Conservation (phyloP, 1,284 basidiomycete genomes). For the Omphalotus olearius region DNA sequence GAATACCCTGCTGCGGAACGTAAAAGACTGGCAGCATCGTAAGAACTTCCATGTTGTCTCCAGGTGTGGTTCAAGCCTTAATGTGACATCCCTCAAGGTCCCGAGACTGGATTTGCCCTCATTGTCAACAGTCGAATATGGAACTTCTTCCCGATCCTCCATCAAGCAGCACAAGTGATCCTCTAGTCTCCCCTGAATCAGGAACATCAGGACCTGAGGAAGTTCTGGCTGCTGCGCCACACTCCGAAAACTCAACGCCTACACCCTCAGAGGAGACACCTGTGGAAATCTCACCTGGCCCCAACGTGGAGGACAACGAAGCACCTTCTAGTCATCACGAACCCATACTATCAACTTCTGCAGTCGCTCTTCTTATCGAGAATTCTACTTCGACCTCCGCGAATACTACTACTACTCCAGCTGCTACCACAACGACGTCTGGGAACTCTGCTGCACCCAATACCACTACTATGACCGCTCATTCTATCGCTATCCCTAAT, state of each 20-base stretch:
- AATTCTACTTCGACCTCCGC: too few relatives aligned
- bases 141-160: conserved; percentile 69
- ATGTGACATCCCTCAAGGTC: conserved; percentile 9
- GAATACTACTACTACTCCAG: not conserved
- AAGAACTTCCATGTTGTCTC: conserved; percentile 24
- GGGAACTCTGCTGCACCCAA: not conserved
- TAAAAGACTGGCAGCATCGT: conserved; percentile 77
- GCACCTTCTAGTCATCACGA: not conserved
- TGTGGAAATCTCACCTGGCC: not conserved
- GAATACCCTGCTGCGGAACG: conserved; percentile 79
- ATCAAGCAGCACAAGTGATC: not conserved
- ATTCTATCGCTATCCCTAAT: not conserved
- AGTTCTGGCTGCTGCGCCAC: too few relatives aligned
- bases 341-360: too few relatives aligned
- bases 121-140: conserved; percentile 66
- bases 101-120: conserved; percentile 67
- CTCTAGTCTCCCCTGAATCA: too few relatives aligned
- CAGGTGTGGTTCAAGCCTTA: conserved; percentile 11
- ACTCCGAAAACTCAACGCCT: too few relatives aligned
- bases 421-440: not conserved
- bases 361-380: too few relatives aligned
- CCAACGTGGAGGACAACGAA: conserved; percentile 14
- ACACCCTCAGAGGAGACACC: too few relatives aligned
- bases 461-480: not conserved
- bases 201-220: too few relatives aligned